Conservation (phyloP, 768 basidiomycete genomes). For the Hericium alpestre region DNA sequence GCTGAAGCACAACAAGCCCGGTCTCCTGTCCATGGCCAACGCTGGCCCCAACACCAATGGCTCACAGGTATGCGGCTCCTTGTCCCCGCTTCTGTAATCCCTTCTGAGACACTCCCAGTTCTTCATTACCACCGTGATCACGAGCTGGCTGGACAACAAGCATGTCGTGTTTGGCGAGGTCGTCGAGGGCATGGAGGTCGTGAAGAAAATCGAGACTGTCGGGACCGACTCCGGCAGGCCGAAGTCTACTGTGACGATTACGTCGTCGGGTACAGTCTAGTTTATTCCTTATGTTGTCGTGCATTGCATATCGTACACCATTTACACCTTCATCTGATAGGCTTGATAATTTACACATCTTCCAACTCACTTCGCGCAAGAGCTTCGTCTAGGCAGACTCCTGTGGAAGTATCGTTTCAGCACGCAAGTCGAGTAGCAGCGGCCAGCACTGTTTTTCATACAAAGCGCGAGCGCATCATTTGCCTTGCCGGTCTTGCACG, state of each 20-base stretch:
- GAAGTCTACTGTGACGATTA: constrained; percentile 39
- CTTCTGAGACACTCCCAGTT: constrained; percentile 37
- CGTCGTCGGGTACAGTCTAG: constrained; percentile 40
- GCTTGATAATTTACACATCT: no score
- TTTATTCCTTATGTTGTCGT: background rate
- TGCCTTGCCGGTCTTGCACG: no score
- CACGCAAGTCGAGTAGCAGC: no score
- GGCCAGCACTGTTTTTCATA: no score
- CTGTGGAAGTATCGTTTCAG: no score
- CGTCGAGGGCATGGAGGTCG: constrained; percentile 48
- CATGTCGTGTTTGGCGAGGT: constrained; percentile 88
- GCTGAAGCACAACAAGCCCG: constrained; percentile 61
- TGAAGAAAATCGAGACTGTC: constrained; percentile 31
- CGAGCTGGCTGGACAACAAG: constrained; percentile 71
- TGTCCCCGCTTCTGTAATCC: constrained; percentile 23
- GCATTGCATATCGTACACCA: background rate
- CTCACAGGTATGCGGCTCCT: constrained; percentile 28
- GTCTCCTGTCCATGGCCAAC: constrained; percentile 73
- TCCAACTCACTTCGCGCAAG: no score
- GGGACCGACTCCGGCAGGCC: constrained; percentile 34
- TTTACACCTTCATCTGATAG: background rate
- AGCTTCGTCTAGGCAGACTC: no score
- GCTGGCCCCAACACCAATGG: constrained; percentile 78
- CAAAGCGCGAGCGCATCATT: no score
- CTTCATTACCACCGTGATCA: constrained; percentile 79